A percentile compares a stretch with the other conserved stretches of the same genome.
phyloP scores from a whole-genome alignment of 163 green algal genomes.

The Prototheca wickerhamii region DNA sequence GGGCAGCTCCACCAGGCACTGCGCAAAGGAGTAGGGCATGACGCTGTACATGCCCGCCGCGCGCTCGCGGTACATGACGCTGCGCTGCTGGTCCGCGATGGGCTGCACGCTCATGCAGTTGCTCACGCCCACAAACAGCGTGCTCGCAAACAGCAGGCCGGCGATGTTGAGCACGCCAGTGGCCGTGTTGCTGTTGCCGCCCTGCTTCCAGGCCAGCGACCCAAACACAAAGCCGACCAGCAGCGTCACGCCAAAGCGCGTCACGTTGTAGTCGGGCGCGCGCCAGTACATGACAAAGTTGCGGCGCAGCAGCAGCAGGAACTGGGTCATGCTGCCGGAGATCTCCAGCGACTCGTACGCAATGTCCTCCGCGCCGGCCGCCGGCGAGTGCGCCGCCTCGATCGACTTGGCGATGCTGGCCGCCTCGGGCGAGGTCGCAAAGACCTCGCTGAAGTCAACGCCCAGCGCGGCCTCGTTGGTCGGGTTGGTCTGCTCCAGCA shows the following conservation, averaged over 20 bases:
- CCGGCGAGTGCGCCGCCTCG: not conserved
- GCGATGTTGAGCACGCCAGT: conserved; percentile 32
- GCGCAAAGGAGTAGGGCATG: conserved; percentile 3
- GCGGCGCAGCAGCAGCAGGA: conserved; percentile 14
- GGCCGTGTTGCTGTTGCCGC: conserved; percentile 13
- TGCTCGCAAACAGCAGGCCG: conserved; percentile 38
- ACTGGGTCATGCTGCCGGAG: conserved; percentile 4
- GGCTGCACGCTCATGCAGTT: conserved; percentile 29
- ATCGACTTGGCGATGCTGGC: not conserved
- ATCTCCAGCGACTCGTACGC: not conserved
- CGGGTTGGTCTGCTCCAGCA: conserved; percentile 39
- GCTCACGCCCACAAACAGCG: conserved; percentile 36
- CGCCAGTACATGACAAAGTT: conserved; percentile 39
- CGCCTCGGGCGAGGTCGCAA: conserved; percentile 1
- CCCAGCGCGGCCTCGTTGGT: conserved; percentile 21
- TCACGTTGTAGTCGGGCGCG: conserved; percentile 54
- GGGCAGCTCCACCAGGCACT: conserved; percentile 23
- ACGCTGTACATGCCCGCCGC: conserved; percentile 17
- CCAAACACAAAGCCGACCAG: conserved; percentile 46
- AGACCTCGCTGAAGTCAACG: conserved; percentile 40
- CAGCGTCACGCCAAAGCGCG: conserved; percentile 44
- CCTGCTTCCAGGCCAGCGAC: conserved; percentile 39
- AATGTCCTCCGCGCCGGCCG: not conserved
- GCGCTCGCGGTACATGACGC: conserved; percentile 38
- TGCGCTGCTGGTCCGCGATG: conserved; percentile 9